phyloP scores from a whole-genome alignment of 257 asterid species.

The Cruciata laevipes region DNA sequence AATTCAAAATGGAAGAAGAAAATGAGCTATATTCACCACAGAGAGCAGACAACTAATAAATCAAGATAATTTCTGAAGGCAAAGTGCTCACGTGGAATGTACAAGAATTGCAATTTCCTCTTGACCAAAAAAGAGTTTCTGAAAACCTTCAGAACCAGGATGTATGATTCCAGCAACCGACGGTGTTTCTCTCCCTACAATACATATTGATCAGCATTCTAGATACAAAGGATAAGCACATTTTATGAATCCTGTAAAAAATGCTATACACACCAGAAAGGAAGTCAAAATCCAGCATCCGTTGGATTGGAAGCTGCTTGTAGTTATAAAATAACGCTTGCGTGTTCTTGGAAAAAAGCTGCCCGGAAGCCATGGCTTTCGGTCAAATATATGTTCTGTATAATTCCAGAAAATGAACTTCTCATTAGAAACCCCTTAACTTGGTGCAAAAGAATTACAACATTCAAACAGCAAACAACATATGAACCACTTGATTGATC shows the following conservation, averaged over 20 bases:
- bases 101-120: constrained; percentile 98
- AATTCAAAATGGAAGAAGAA: constrained; percentile 10
- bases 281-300: constrained; percentile 99
- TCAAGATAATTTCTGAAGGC: constrained; percentile 8
- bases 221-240: neutral
- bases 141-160: constrained; percentile 99
- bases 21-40: neutral
- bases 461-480: neutral
- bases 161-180: constrained; percentile 97
- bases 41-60: neutral
- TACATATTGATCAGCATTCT: constrained; percentile 14
- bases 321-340: constrained; percentile 87
- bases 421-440: neutral
- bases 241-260: neutral
- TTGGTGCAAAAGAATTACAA: neutral
- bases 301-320: constrained; percentile 96
- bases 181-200: constrained; percentile 86
- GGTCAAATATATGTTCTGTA: constrained; percentile 31
- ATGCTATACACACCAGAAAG: constrained; percentile 60
- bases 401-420: constrained; percentile 17
- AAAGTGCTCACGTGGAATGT: constrained; percentile 67
- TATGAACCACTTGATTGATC: neutral
- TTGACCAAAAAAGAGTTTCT: constrained; percentile 93
- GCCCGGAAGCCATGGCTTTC: constrained; percentile 81
- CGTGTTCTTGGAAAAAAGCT: constrained; percentile 82